Base-by-base conservation (phyloP, 163 green algal genomes). In the Prototheca stagnorum region DNA sequence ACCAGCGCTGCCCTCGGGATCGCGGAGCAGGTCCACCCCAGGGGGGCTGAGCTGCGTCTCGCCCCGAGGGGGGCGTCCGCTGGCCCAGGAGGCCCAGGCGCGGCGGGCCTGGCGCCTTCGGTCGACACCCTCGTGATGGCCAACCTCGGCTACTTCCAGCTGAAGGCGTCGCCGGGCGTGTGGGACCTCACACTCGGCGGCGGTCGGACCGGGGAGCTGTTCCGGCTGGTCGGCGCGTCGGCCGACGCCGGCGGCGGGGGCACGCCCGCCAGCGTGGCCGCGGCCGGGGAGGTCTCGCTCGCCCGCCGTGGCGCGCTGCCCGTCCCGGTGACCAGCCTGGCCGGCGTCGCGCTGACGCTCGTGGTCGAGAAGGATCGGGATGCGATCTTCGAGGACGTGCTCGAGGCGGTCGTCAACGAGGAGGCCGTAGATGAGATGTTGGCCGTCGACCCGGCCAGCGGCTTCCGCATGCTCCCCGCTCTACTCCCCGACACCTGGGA, bases 101-200 rank as follows among this genome's bases (percentile, higher is more conserved):
- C n/a, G n/a, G 15, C 19, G 1, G 27, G 24, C 17, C 20, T 70
- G 4, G 64, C 61, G 2, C 65, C 73, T 28, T 12, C 77, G 29
- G 70, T 82, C 19, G 89, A 96, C 64, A 98, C 89, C 0, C 68
- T 95, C 23, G 83, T 97, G 21, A 98, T 98, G 90, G 70, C 71
- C 44, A 97, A 95, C 69, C 65, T 96, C 41, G 90, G 88, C 24
- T 98, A 98, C 74, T 98, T 96, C 65, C 90, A 98, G 71, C 75
- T 97, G 27, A 92, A 96, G 58, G 73, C 80, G 0, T 47, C 48
- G 2, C 85, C 85, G 19, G 85, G 84, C 12, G 41, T 81, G 22
- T 88, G 67, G 64, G 44, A 62, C 21, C 58, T 88, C 35, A 56
- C 54, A 34, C 70, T 86, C 14, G 78, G 77, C 14, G 67, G 65